Conservation (phyloP, 306 rosid species). For the Vicia sativa region DNA sequence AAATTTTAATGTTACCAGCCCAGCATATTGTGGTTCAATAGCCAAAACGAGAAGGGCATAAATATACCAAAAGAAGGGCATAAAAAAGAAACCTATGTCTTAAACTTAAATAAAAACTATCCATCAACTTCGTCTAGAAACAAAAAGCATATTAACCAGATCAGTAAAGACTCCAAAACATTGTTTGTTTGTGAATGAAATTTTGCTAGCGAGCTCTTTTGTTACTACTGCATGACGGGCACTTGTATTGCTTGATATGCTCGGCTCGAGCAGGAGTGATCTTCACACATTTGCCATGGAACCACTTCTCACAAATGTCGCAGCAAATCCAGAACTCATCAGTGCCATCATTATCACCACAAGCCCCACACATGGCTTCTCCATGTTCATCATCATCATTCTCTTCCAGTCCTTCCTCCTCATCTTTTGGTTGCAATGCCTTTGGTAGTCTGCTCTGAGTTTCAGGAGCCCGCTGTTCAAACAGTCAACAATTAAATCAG, state of each 20-base stretch:
- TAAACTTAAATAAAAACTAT: constrained; percentile 39
- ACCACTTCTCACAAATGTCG: constrained; percentile 88
- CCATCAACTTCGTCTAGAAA: constrained; percentile 40
- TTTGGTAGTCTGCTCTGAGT: constrained; percentile 55
- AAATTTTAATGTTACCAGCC: background rate
- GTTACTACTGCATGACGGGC: constrained; percentile 91
- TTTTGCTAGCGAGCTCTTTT: constrained; percentile 65
- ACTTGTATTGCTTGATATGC: constrained; percentile 92
- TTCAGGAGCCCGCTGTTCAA: constrained; percentile 61
- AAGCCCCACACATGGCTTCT: constrained; percentile 80
- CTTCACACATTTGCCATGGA: constrained; percentile 92
- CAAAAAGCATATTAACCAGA: constrained; percentile 36
- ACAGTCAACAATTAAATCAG: constrained; percentile 31
- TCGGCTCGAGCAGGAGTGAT: constrained; percentile 86
- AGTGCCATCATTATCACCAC: constrained; percentile 72
- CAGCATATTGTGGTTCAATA: background rate
- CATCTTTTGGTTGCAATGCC: constrained; percentile 53
- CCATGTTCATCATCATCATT: constrained; percentile 84
- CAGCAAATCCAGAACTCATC: constrained; percentile 96
- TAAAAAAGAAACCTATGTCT: constrained; percentile 42
- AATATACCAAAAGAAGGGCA: constrained; percentile 23
- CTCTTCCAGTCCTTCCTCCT: constrained; percentile 63
- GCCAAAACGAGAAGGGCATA: background rate
- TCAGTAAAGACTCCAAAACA: constrained; percentile 41
- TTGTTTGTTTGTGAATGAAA: constrained; percentile 29